Conservation (phyloP, 2,329 filamentous ascomycete species). For the Ceratocystis eucalypticola region DNA sequence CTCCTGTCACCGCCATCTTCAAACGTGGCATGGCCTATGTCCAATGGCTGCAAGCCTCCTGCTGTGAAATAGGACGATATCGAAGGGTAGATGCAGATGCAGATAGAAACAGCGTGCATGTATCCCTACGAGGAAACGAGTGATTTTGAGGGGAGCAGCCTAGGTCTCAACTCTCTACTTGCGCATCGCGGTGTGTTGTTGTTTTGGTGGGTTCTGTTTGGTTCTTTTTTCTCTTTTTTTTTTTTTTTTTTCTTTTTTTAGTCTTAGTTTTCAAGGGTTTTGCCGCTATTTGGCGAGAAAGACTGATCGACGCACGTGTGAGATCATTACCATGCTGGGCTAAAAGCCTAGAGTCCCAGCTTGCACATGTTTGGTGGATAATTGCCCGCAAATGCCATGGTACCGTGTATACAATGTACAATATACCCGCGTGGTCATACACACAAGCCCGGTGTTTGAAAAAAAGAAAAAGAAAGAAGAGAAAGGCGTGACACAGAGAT, state of each 20-base stretch:
- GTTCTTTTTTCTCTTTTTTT: no score
- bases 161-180: background rate
- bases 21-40: background rate
- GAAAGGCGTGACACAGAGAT: background rate
- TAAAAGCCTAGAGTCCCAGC: background rate
- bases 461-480: background rate
- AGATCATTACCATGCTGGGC: background rate
- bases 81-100: background rate
- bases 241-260: no score
- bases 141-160: background rate
- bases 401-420: no score
- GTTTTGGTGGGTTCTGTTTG: no score
- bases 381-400: background rate
- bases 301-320: background rate
- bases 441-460: no score
- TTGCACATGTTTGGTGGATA: background rate
- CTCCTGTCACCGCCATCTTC: slow-evolving; percentile 1
- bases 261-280: background rate
- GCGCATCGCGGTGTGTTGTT: no score
- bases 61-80: slow-evolving; percentile 2
- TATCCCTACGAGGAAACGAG: background rate
- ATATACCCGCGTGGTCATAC: no score
- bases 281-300: background rate
- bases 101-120: background rate
- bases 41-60: background rate